Conservation (phyloP, 139 green algal genomes). For the Chlamydomonas urium region DNA sequence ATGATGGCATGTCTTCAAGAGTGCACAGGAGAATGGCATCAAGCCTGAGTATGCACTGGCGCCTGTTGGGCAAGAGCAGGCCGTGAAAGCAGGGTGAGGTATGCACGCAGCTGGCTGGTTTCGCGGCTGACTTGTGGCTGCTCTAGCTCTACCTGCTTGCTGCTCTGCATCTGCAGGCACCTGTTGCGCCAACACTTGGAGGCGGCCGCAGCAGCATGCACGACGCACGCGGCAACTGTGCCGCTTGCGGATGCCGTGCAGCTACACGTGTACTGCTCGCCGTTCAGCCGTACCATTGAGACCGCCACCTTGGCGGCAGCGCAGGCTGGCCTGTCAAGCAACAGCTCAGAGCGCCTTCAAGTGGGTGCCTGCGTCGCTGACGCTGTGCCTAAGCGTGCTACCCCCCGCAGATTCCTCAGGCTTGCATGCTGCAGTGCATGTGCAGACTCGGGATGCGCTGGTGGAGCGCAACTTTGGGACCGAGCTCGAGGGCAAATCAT, state of each 20-base stretch:
- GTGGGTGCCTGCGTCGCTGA: background rate
- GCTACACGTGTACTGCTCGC: constrained; percentile 15
- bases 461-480: constrained; percentile 21
- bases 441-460: constrained; percentile 1
- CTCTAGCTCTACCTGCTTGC: background rate
- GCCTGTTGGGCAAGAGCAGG: constrained; percentile 16
- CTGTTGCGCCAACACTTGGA: background rate
- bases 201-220: background rate
- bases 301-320: constrained; percentile 18
- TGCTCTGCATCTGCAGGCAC: background rate
- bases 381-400: background rate
- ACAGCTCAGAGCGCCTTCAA: background rate
- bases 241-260: background rate
- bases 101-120: background rate
- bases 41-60: constrained; percentile 19
- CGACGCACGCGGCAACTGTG: background rate
- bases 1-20: background rate
- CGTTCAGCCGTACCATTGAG: constrained; percentile 23
- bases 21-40: constrained; percentile 23
- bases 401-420: background rate
- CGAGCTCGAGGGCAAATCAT: constrained; percentile 3
- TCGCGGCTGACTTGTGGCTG: background rate
- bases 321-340: background rate
- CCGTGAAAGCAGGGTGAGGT: constrained; percentile 11
- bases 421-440: background rate